Evolutionary conservation across 2,329 filamentous ascomycete genomes (phyloP).

Genomic region (Aspergillus pseudoglaucus): DNA sequence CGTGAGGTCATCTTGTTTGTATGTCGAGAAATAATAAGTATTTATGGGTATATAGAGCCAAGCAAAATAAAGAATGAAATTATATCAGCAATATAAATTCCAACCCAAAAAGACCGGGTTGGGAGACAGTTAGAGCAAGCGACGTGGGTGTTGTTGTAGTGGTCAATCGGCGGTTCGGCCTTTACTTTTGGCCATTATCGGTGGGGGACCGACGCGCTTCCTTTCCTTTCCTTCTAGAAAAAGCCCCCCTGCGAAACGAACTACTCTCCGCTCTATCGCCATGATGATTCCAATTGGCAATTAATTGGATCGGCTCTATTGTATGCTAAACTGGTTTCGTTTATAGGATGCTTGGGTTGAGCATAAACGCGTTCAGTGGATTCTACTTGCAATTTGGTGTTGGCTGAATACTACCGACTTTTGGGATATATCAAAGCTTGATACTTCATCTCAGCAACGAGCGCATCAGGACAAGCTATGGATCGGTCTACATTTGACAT

Average conservation of each 20-base stretch:
- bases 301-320: background rate
- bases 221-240: background rate
- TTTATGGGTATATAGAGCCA: background rate
- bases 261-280: background rate
- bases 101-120: background rate
- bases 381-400: background rate
- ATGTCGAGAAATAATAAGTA: background rate
- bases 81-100: background rate
- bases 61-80: background rate
- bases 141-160: background rate
- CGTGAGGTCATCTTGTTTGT: conserved; percentile 34
- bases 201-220: background rate
- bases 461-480: conserved; percentile 16
- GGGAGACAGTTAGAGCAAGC: conserved; percentile 2
- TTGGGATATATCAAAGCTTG: background rate
- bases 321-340: background rate
- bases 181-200: background rate
- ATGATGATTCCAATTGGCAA: background rate
- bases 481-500: conserved; percentile 51
- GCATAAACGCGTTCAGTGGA: background rate
- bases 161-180: background rate
- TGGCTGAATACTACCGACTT: background rate
- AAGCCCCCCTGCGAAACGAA: background rate
- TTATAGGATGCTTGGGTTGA: background rate
- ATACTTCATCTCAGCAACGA: too few relatives aligned